These are phyloP conservation scores for Phaeolepiota aurea DNA, from an alignment of 768 basidiomycete genomes.

Conservation along the genomic window DNA sequence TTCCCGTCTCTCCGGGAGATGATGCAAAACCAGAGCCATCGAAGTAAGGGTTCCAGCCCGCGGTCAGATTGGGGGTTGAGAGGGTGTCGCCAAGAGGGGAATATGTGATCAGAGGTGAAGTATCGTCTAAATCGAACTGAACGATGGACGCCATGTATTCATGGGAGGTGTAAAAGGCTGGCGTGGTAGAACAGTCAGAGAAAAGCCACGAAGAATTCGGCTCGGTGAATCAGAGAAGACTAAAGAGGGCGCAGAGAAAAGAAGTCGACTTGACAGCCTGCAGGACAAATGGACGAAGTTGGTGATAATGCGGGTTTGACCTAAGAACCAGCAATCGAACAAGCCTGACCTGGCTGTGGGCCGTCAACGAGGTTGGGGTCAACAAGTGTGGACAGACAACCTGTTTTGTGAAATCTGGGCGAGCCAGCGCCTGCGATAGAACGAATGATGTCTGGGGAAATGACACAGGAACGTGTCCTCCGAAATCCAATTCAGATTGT, in stretches of 20 bases:
- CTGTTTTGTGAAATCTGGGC: no score
- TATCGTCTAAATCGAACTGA: slow-evolving; percentile 51
- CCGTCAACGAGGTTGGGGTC: no score
- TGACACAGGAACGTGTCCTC: slow-evolving; percentile 1
- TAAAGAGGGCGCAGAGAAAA: no score
- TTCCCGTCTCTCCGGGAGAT: slow-evolving; percentile 32
- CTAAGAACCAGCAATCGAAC: background rate
- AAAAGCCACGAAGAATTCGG: background rate
- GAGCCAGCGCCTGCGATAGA: no score
- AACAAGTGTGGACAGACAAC: no score
- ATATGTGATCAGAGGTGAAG: slow-evolving; percentile 57
- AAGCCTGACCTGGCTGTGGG: background rate
- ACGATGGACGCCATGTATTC: slow-evolving; percentile 18
- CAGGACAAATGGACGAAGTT: background rate
- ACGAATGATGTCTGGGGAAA: no score
- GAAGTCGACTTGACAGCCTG: background rate
- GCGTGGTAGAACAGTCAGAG: background rate
- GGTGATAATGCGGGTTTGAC: background rate
- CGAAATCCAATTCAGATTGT: slow-evolving; percentile 13
- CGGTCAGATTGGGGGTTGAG: slow-evolving; percentile 34
- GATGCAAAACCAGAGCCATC: slow-evolving; percentile 37
- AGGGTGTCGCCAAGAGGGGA: slow-evolving; percentile 51
- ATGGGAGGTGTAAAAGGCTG: slow-evolving; percentile 1
- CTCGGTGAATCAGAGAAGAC: no score
- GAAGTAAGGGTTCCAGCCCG: slow-evolving; percentile 68